phyloP scores from a whole-genome alignment of 495 filamentous ascomycete genomes.

The Viridothelium virens region DNA sequence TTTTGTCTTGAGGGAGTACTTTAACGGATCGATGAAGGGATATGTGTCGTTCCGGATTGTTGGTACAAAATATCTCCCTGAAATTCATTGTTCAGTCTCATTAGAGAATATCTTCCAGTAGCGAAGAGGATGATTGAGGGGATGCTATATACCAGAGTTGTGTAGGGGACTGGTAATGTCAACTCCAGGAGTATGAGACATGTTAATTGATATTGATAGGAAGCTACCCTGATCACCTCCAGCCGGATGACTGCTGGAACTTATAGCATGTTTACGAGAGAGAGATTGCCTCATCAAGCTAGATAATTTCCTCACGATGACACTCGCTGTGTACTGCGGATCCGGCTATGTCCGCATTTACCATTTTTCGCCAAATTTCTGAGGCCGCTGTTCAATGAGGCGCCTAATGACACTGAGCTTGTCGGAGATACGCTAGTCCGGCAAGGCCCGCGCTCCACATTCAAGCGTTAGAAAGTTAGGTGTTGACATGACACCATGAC shows the following conservation, averaged over 20 bases:
- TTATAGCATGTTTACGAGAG: too few species aligned
- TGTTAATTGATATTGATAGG: background rate
- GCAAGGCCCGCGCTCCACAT: background rate
- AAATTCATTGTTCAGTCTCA: background rate
- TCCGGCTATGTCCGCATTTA: background rate
- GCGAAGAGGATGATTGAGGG: background rate
- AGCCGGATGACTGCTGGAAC: too few species aligned
- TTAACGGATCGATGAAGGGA: conserved; percentile 27
- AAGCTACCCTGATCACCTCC: too few species aligned
- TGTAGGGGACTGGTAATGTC: background rate
- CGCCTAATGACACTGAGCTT: background rate
- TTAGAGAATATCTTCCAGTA: background rate
- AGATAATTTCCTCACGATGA: background rate
- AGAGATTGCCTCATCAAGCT: too few species aligned
- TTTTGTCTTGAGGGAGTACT: conserved; percentile 24
- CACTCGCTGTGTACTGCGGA: background rate
- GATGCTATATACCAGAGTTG: background rate
- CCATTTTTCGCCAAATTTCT: background rate
- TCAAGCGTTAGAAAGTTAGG: background rate
- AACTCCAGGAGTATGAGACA: conserved; percentile 6
- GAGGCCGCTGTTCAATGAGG: background rate
- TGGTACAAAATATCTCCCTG: background rate
- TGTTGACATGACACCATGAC: too few species aligned
- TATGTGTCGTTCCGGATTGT: conserved; percentile 28
- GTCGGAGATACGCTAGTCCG: conserved; percentile 6